phyloP scores from a whole-genome alignment of 2,329 filamentous ascomycete species.

The Paraconiothyrium brasiliense region DNA sequence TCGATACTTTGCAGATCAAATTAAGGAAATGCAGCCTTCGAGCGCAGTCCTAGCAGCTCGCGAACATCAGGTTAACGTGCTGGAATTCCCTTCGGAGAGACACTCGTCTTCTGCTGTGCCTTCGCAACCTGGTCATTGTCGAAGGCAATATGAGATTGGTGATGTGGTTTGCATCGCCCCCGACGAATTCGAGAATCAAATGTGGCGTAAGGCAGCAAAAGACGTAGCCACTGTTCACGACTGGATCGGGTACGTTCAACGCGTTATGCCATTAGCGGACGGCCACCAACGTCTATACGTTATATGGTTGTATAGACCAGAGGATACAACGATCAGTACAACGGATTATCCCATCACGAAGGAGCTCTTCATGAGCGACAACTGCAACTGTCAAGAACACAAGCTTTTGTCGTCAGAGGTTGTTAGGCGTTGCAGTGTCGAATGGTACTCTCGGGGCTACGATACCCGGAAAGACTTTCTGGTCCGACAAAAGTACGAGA shows the following conservation, averaged over 20 bases:
- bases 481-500: constrained; percentile 74
- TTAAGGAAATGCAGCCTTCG: constrained; percentile 49
- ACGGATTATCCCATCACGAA: constrained; percentile 75
- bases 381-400: constrained; percentile 73
- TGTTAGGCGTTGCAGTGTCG: constrained; percentile 65
- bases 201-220: constrained; percentile 17
- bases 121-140: constrained; percentile 16
- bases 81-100: constrained; percentile 30
- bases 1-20: constrained; percentile 66
- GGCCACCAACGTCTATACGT: constrained; percentile 65
- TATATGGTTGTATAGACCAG: constrained; percentile 77
- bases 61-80: constrained; percentile 20
- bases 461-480: constrained; percentile 62
- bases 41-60: constrained; percentile 18
- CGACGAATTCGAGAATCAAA: constrained; percentile 55
- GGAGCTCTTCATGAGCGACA: constrained; percentile 79
- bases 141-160: constrained; percentile 49
- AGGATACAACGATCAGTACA: constrained; percentile 74
- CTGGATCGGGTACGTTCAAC: constrained; percentile 78
- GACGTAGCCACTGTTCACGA: constrained; percentile 32
- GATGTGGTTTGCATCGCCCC: constrained; percentile 61
- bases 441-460: constrained; percentile 64
- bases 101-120: not conserved
- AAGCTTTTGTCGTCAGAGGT: constrained; percentile 66
- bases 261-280: constrained; percentile 36